phyloP scores from a whole-genome alignment of 495 filamentous ascomycete genomes.

The Talaromyces wortmannii region DNA sequence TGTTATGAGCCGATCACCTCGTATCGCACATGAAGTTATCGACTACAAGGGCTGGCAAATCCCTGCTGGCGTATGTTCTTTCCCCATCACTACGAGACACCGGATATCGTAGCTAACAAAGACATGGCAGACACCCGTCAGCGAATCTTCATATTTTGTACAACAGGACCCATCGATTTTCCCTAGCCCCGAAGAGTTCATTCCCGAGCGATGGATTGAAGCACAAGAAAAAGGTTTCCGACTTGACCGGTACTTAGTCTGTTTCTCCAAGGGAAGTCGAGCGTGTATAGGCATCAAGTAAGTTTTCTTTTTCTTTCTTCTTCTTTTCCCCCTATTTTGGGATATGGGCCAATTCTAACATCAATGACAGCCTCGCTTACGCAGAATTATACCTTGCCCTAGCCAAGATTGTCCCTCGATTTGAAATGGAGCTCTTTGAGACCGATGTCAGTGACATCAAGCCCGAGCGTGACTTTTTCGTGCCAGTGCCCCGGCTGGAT shows the following conservation, averaged over 20 bases:
- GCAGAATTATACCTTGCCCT: constrained; percentile 26
- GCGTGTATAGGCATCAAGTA: constrained; percentile 21
- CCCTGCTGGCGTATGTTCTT: constrained; percentile 10
- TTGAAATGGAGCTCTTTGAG: constrained; percentile 25
- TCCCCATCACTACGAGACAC: background rate
- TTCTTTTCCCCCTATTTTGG: constrained; percentile 1
- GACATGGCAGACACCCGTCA: constrained; percentile 28
- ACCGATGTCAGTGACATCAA: constrained; percentile 28
- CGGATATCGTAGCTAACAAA: constrained; percentile 7
- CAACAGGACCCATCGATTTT: constrained; percentile 35
- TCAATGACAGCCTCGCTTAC: constrained; percentile 16
- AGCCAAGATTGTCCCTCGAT: constrained; percentile 19
- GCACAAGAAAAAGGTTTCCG: constrained; percentile 7
- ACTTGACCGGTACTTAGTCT: constrained; percentile 17
- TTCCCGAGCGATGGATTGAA: constrained; percentile 35
- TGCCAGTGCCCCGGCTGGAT: constrained; percentile 21
- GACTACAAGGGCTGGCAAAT: constrained; percentile 20
- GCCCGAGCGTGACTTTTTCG: constrained; percentile 26
- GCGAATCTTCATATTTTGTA: constrained; percentile 28
- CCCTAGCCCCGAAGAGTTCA: constrained; percentile 28
- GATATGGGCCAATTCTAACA: background rate
- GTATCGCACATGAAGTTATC: constrained; percentile 23
- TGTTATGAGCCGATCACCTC: constrained; percentile 19
- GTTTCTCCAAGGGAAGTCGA: constrained; percentile 20
- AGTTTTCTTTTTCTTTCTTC: constrained; percentile 1